phyloP scores from a whole-genome alignment of 2,329 filamentous ascomycete genomes.

The Cladosporium colombiae region DNA sequence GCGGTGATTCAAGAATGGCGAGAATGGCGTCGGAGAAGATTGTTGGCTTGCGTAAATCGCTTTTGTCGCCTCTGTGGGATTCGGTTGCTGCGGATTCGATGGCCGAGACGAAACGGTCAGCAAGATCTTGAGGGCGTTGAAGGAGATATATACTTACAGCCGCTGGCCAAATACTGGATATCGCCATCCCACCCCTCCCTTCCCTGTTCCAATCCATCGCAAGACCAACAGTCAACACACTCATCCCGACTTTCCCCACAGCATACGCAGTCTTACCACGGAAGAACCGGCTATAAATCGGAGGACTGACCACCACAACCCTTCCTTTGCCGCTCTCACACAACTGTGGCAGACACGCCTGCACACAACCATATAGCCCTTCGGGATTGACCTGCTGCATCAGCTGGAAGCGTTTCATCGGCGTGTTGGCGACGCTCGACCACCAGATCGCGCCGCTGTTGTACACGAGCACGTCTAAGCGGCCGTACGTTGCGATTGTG shows the following conservation, averaged over 20 bases:
- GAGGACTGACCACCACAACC: conserved; percentile 77
- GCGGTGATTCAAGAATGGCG: conserved; percentile 65
- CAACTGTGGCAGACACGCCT: conserved; percentile 69
- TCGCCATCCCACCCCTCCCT: conserved; percentile 66
- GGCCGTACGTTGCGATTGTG: conserved; percentile 58
- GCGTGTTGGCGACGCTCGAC: conserved; percentile 69
- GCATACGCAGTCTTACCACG: conserved; percentile 84
- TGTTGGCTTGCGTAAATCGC: conserved; percentile 44
- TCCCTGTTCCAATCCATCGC: conserved; percentile 78
- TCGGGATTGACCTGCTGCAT: conserved; percentile 76
- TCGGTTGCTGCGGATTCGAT: conserved; percentile 76
- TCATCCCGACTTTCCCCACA: conserved; percentile 76
- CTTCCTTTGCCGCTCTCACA: conserved; percentile 54
- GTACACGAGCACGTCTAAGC: conserved; percentile 75
- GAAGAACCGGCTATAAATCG: conserved; percentile 84
- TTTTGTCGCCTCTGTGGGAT: conserved; percentile 44
- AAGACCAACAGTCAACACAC: conserved; percentile 75
- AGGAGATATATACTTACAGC: conserved; percentile 53
- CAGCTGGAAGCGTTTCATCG: conserved; percentile 53
- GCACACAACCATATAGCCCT: conserved; percentile 70
- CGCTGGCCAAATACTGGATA: conserved; percentile 82
- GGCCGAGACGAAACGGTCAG: conserved; percentile 43
- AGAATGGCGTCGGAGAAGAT: conserved; percentile 82
- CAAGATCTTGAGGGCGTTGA: neutral
- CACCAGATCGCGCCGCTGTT: conserved; percentile 81